phyloP scores from a whole-genome alignment of 495 filamentous ascomycete species.

The Parathielavia hyrcaniae region DNA sequence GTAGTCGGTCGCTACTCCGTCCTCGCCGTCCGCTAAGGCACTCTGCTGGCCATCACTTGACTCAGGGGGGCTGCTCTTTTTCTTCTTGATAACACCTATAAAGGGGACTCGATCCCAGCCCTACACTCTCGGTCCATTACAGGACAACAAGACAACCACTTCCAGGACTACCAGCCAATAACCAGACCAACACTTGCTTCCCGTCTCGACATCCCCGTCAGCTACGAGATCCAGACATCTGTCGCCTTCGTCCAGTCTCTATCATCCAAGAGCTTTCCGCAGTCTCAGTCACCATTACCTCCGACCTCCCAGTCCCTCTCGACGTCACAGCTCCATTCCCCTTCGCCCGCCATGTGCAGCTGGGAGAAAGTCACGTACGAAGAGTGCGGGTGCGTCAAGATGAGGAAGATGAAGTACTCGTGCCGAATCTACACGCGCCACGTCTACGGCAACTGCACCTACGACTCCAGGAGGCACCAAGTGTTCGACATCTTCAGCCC shows the following conservation, averaged over 20 bases:
- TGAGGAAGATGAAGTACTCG: conserved; percentile 9
- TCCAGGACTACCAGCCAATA: background rate
- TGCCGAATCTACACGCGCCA: conserved; percentile 6
- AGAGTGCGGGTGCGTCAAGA: background rate
- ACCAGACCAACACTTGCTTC: too few relatives aligned
- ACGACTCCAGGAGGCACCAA: background rate
- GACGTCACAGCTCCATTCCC: background rate
- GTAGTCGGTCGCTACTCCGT: background rate
- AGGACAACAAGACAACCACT: background rate
- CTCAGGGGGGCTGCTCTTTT: background rate
- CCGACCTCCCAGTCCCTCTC: too few relatives aligned
- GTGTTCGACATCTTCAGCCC: background rate
- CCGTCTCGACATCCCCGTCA: background rate
- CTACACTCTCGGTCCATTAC: background rate
- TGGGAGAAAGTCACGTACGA: conserved; percentile 10
- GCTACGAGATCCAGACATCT: too few relatives aligned
- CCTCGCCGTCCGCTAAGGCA: background rate
- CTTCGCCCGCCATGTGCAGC: conserved; percentile 5
- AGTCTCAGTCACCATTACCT: too few relatives aligned
- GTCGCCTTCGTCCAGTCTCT: too few relatives aligned
- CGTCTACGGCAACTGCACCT: conserved; percentile 8
- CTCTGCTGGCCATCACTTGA: background rate
- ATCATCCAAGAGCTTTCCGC: too few relatives aligned
- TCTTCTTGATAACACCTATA: background rate
- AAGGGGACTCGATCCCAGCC: background rate